These are phyloP conservation scores for Quillaja saponaria DNA, from an alignment of 306 rosid genomes.

Conservation along the genomic window DNA sequence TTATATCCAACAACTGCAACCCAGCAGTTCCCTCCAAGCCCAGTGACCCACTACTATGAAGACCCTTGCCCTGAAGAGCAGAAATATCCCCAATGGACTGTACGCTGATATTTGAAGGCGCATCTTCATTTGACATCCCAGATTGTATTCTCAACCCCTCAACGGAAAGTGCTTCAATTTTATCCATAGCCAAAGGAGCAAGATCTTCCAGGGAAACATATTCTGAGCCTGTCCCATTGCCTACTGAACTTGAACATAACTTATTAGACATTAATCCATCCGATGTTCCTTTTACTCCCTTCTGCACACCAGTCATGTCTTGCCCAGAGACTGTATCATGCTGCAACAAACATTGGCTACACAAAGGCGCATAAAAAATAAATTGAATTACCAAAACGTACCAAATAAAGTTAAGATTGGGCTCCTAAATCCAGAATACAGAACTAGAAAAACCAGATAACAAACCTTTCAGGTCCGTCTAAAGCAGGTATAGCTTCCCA, in stretches of 20 bases:
- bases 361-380: constrained; percentile 22
- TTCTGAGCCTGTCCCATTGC: constrained; percentile 47
- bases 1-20: constrained; percentile 64
- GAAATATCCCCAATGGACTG: constrained; percentile 56
- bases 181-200: constrained; percentile 87
- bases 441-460: constrained; percentile 21
- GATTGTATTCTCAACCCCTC: constrained; percentile 95
- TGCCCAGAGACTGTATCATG: constrained; percentile 44
- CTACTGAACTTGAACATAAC: constrained; percentile 36
- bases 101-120: constrained; percentile 71
- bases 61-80: constrained; percentile 62
- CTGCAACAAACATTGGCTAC: constrained; percentile 55
- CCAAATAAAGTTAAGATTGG: constrained; percentile 1
- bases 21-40: constrained; percentile 85
- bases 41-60: constrained; percentile 48
- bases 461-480: constrained; percentile 64
- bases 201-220: constrained; percentile 85
- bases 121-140: constrained; percentile 75
- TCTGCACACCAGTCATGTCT: constrained; percentile 35
- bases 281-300: constrained; percentile 37
- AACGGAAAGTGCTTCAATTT: constrained; percentile 83
- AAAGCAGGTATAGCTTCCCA: constrained; percentile 69
- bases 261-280: constrained; percentile 40
- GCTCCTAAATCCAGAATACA: constrained; percentile 4
- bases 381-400: constrained; percentile 25